A percentile compares a stretch with the other conserved stretches of the same genome.
Evolutionary conservation across 208 protist genomes (phyloP).

Genomic region (Leishmania mexicana): DNA sequence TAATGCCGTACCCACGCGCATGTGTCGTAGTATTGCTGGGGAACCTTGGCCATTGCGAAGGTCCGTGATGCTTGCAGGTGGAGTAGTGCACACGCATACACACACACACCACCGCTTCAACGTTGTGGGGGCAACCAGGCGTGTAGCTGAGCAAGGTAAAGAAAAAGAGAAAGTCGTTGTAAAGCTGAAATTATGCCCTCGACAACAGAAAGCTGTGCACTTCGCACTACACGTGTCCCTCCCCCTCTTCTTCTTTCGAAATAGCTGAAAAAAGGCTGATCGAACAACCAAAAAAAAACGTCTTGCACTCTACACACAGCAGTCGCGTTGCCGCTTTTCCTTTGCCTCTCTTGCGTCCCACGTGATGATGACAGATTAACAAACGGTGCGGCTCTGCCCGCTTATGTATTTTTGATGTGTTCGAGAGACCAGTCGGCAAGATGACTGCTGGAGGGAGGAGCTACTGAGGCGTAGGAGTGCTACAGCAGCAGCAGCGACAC

Average conservation of each 20-base stretch:
- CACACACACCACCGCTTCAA: neutral
- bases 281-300: neutral
- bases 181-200: no score
- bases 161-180: no score
- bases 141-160: neutral
- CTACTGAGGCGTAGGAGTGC: neutral
- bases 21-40: conserved; percentile 51
- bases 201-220: no score
- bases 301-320: neutral
- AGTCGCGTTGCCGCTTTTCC: neutral
- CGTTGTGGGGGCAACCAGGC: neutral
- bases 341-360: neutral
- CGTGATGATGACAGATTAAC: neutral
- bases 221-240: no score
- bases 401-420: neutral
- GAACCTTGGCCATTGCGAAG: conserved; percentile 19
- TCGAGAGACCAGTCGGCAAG: neutral
- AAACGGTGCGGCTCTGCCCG: neutral
- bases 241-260: neutral
- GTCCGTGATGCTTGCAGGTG: neutral
- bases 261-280: neutral
- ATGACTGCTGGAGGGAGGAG: neutral
- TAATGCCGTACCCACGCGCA: conserved; percentile 35
- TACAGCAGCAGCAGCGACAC: neutral
- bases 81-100: neutral